Percentiles rank a stretch among this genome's conserved stretches.
Evolutionary conservation across 164 flowering plant species (phyloP).

Genomic region (Saururus chinensis): DNA sequence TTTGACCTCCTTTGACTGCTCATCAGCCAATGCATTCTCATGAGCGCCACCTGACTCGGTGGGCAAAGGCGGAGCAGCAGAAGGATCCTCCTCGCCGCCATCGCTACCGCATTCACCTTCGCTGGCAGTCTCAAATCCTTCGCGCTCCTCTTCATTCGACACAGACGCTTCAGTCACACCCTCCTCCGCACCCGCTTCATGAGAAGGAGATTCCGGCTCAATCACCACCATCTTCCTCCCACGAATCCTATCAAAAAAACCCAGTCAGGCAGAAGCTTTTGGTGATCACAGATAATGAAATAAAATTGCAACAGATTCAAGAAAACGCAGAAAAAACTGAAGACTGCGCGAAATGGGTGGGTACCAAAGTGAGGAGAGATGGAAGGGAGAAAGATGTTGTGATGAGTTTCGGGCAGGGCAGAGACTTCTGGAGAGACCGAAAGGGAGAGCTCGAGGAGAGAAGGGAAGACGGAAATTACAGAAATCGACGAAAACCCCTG

Average conservation of each 20-base stretch:
- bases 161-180: slow-evolving; percentile 1
- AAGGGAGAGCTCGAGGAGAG: too few species aligned
- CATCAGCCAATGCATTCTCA: slow-evolving; percentile 6
- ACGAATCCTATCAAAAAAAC: neutral
- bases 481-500: too few species aligned
- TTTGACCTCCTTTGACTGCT: slow-evolving; percentile 9
- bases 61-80: neutral
- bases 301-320: neutral
- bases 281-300: neutral
- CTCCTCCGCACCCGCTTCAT: neutral
- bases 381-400: neutral
- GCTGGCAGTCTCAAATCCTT: slow-evolving; percentile 14
- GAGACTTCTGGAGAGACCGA: neutral
- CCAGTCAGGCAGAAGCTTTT: neutral
- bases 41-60: too few species aligned
- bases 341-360: neutral
- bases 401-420: neutral
- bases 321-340: neutral
- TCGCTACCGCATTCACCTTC: slow-evolving; percentile 10
- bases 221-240: slow-evolving; percentile 10
- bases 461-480: too few species aligned
- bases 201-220: slow-evolving; percentile 4
- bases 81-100: neutral
- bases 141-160: slow-evolving; percentile 2
- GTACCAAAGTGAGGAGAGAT: neutral